Evolutionary conservation across 345 rosid genomes (phyloP).

Genomic region (Citrus australasica): DNA sequence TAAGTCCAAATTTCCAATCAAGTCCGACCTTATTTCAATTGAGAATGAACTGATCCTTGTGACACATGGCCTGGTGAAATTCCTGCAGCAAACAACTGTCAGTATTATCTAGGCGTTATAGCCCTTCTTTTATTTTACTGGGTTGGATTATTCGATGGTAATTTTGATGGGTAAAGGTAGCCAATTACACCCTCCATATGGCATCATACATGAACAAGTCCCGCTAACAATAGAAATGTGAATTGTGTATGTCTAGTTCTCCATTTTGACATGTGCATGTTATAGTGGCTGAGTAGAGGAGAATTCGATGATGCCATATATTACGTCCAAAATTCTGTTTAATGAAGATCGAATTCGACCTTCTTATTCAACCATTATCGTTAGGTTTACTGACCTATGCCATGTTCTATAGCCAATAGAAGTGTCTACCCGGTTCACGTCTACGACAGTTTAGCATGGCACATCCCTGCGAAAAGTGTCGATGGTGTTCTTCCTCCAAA

Average conservation of each 20-base stretch:
- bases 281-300: too few relatives aligned
- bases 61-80: too few relatives aligned
- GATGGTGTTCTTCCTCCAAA: neutral
- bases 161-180: neutral
- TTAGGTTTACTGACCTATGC: neutral
- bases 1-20: too few relatives aligned
- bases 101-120: neutral
- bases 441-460: too few relatives aligned
- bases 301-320: too few relatives aligned
- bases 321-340: too few relatives aligned
- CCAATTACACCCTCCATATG: neutral
- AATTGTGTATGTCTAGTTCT: neutral
- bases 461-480: neutral
- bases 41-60: too few relatives aligned
- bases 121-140: neutral
- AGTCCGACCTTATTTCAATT: too few relatives aligned
- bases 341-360: too few relatives aligned
- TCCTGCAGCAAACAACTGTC: fast-evolving
- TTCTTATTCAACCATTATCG: neutral
- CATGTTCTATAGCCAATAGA: too few relatives aligned
- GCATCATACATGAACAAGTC: neutral
- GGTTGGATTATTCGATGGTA: neutral
- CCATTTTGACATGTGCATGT: neutral
- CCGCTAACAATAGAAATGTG: neutral
- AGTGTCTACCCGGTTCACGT: too few relatives aligned